Evolutionary conservation across 2,329 filamentous ascomycete species (phyloP), one percentile per base, ranked within the genome.

Genomic region (Balansia obtecta): DNA sequence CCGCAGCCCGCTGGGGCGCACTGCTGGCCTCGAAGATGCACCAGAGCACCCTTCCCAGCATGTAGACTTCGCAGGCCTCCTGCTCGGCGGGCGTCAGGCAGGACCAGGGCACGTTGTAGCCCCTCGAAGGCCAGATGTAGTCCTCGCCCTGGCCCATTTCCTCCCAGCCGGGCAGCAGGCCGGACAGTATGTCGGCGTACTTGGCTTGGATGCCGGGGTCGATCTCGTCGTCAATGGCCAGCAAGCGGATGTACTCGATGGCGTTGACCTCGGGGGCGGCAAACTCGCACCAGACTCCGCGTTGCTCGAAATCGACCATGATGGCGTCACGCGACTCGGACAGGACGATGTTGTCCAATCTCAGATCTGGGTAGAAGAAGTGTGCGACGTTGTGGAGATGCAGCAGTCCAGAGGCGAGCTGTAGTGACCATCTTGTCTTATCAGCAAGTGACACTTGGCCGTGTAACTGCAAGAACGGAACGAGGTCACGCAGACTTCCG

Each of bases 281-380:
- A 60, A 81, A 82, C 59, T 80, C 75, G 61, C 74, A 79, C 78
- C 78, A 82, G 2, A 80, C 76, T 8, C 79, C 78, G 33, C 79
- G 71, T 60, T 82, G 78, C 61, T 82, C 79, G 57, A 82, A 80
- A 54, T 82, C 79, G 4, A 82, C 70, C 70, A 82, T 74, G 57
- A 81, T 59, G 10, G 72, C 63, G 49, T 79, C 69, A 18, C 64
- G 65, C 1, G 64, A 56, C 20, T 66, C 65, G 1, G 75, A 73
- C 13, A 80, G 62, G 3, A 82, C 72, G 34, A 82, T 67, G 55
- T 82, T 81, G 60, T 82, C 78, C 4, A 81, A 70, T 13, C 78
- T 74, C 13, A 81, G 68, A 54, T 82, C 78, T 1, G 77, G 75
- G 54, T 81, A 81, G 58, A 76, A 80, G 22, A 70, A 69, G 37